Evolutionary conservation across 202 grass and related monocot genomes (phyloP).

Genomic region (Panicum virgatum): DNA sequence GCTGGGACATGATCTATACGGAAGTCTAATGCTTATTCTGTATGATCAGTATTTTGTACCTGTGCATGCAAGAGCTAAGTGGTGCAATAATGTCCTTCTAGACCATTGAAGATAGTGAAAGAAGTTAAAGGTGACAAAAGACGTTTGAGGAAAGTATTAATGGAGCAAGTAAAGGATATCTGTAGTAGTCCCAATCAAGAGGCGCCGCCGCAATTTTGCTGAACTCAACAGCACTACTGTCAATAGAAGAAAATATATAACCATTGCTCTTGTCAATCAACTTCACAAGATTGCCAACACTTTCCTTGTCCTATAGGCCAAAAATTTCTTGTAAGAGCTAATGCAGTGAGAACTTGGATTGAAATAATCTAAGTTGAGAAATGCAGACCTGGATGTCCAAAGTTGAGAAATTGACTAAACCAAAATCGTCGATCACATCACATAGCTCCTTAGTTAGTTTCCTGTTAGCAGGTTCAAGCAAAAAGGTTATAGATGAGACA

Average conservation of each 20-base stretch:
- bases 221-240: slow-evolving; percentile 80
- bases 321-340: slow-evolving; percentile 33
- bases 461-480: slow-evolving; percentile 46
- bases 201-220: slow-evolving; percentile 86
- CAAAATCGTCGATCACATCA: slow-evolving; percentile 83
- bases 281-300: slow-evolving; percentile 98
- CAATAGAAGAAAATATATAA: slow-evolving; percentile 89
- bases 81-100: slow-evolving; percentile 25
- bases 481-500: slow-evolving; percentile 5
- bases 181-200: slow-evolving; percentile 88
- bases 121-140: neutral
- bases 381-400: slow-evolving; percentile 82
- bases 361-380: slow-evolving; percentile 21
- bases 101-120: slow-evolving; percentile 6
- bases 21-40: neutral
- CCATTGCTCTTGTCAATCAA: slow-evolving; percentile 96
- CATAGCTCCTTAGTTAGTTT: slow-evolving; percentile 97
- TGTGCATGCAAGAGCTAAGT: slow-evolving; percentile 11
- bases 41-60: neutral
- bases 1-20: neutral
- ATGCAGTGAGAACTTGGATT: slow-evolving; percentile 12
- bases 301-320: slow-evolving; percentile 77
- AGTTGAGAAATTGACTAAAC: slow-evolving; percentile 86
- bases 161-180: slow-evolving; percentile 76
- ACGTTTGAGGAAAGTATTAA: neutral